phyloP scores from a whole-genome alignment of 768 basidiomycete species.

The Boletus vinaceobasis region DNA sequence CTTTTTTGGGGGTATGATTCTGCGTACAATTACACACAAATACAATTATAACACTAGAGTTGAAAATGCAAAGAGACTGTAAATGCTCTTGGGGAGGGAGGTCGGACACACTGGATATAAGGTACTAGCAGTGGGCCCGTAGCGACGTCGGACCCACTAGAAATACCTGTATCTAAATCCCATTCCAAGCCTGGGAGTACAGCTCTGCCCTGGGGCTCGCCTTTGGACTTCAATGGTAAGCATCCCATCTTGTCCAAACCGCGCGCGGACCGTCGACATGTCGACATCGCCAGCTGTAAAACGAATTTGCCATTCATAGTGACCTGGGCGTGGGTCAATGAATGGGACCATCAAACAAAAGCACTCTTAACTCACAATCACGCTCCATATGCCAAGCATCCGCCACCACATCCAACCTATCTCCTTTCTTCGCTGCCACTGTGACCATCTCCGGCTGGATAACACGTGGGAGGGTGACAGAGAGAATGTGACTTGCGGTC shows the following conservation, averaged over 20 bases:
- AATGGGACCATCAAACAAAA: neutral
- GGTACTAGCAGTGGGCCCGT: slow-evolving; percentile 1
- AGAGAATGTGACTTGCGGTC: slow-evolving; percentile 40
- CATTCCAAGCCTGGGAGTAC: slow-evolving; percentile 24
- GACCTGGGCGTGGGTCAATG: slow-evolving; percentile 36
- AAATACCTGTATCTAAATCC: slow-evolving; percentile 28
- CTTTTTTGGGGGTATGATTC: slow-evolving; percentile 14
- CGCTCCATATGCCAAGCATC: slow-evolving; percentile 61
- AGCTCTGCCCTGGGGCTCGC: slow-evolving; percentile 24
- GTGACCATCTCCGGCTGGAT: slow-evolving; percentile 63
- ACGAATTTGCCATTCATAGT: slow-evolving; percentile 59
- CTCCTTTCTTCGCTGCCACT: slow-evolving; percentile 56
- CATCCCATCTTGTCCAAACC: slow-evolving; percentile 43
- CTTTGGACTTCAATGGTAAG: slow-evolving; percentile 46
- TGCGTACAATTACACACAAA: slow-evolving; percentile 26
- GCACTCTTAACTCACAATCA: slow-evolving; percentile 45
- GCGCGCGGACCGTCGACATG: slow-evolving; percentile 50
- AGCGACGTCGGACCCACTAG: slow-evolving; percentile 8
- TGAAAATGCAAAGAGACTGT: slow-evolving; percentile 3
- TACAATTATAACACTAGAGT: slow-evolving; percentile 20
- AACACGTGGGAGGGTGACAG: slow-evolving; percentile 44
- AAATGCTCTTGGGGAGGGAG: neutral
- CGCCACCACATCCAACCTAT: slow-evolving; percentile 53
- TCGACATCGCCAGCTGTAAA: slow-evolving; percentile 55
- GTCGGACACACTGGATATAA: neutral